Base-by-base conservation (phyloP, 345 rosid genomes). In the Lepidium aucheri region DNA sequence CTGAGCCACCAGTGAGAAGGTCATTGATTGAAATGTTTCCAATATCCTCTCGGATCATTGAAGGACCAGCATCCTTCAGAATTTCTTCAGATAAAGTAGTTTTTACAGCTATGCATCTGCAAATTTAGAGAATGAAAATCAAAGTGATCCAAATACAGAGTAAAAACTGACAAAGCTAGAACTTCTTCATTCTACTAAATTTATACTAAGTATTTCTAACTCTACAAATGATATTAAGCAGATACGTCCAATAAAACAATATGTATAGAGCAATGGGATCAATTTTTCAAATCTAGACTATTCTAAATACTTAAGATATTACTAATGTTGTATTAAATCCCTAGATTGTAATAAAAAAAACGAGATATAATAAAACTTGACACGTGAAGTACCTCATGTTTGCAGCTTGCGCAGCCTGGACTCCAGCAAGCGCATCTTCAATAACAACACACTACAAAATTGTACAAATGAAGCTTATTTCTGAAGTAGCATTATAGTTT, bases 381-480 rank as follows among this genome's bases (percentile, higher is more conserved):
- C 40, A 42, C 47, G 28, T 47, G 24, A 56, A 51, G 65, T 77
- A 93, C 97, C 97, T 88, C 97, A 93, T 93, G 59, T 79, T 66
- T 64, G 98, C 98, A 72, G 97, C 96, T 76, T 84, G 78, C 30
- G 98, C 98, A 63, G 98, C 97, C 77, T 85, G 96, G 63, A 93
- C 87, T 74, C 98, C 98, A 56, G 97, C 97, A 65, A 88, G 77
- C 38, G 98, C 98, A 74, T 93, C 98, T 80, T 93, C 97, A 77
- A 90, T 85, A 60, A 90, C 96, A 76, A 93, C 52, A 60, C 98
- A 90, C 98, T 93, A 73, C 53, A 66, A 68, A 40, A 72, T 30
- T 33, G 65, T 43, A 67, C 33, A 36, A 33, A 57, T 56, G 8
- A 64, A 24, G 18, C 39, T 32, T 38, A 68, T 39, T 35, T 55